These are phyloP conservation scores for Pseudopediastrum boryanum DNA, from an alignment of 139 green algal genomes.

Conservation along the genomic window DNA sequence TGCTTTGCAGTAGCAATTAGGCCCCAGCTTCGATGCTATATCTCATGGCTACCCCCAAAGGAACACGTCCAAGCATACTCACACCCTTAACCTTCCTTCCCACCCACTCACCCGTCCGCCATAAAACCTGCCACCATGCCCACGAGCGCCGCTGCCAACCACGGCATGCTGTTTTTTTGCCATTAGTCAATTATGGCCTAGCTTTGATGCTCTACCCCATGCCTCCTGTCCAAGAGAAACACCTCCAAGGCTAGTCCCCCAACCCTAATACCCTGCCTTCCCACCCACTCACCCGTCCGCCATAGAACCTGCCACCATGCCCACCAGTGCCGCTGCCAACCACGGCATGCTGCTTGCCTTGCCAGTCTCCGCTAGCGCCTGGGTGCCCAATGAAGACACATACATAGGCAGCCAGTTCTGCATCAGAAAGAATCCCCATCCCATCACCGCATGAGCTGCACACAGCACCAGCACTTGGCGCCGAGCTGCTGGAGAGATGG, in stretches of 20 bases:
- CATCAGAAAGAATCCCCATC: constrained; percentile 71
- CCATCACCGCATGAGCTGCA: constrained; percentile 64
- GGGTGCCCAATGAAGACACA: constrained; percentile 55
- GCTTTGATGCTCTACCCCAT: neutral
- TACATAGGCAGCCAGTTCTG: constrained; percentile 67
- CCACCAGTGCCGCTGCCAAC: constrained; percentile 52
- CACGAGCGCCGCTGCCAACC: too few species aligned
- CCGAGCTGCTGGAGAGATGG: neutral
- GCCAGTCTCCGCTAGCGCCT: constrained; percentile 41
- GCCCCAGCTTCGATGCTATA: neutral
- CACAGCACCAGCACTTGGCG: constrained; percentile 60
- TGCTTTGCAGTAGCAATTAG: neutral
- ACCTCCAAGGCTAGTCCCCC: neutral
- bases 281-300: constrained; percentile 34
- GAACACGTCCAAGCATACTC: too few species aligned
- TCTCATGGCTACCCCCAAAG: too few species aligned
- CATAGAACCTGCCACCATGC: constrained; percentile 27
- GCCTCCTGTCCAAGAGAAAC: neutral
- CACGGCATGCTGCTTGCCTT: constrained; percentile 64
- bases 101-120: too few species aligned
- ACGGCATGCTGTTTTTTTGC: neutral
- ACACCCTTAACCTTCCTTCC: too few species aligned
- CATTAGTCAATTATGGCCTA: neutral
- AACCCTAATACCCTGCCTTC: neutral
- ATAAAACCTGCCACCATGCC: too few species aligned